Evolutionary conservation across 495 filamentous ascomycete species (phyloP), one percentile per base, ranked within the genome.

Genomic region (Penicillium nucicola): DNA sequence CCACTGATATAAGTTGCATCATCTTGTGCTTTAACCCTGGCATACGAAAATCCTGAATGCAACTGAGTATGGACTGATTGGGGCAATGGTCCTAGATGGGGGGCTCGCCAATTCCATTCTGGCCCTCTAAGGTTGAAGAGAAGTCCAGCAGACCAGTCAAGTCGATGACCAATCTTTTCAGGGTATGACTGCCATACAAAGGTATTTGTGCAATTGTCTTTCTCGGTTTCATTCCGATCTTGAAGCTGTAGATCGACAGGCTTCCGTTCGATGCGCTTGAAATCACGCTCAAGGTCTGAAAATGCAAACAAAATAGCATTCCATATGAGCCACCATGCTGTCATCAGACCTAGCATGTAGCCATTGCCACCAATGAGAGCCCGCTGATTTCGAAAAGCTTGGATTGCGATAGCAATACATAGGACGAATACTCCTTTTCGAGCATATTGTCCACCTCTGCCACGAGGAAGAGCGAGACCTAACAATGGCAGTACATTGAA

Each of bases 131-230:
- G 84, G 52, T 85, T 86, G 51, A 77, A 76, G 34, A 85, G 68
- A 14, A 93, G 65, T 42, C 89, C 87, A 11, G 80, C 63, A 10
- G 78, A 77, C 89, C 90, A 96, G 47, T 81, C 78, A 13, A 95
- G 57, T 2, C 90, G 84, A 50, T 84, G 77, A 11, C 60, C 48
- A 39, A 91, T 76, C 3, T 71, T 65, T 13, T 68, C 48, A 5
- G 90, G 91, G 58, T 86, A 93, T 2, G 81, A 55, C 58, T 95
- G 84, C 89, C 89, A 95, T 74, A 74, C 58, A 44, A 73, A 57
- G 1, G 23, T 40, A 18, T 61, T 13, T 42, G 28, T 25, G 19
- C 28, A 32, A 13, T 8, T 19, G 15, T 12, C 33, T 1, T 0
- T 15, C 6, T 25, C 22, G 18, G 23, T 31, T 5, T 52, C 9